A percentile compares a stretch with the other conserved stretches of the same genome.
These are phyloP conservation scores for Phycomyces nitens DNA, from an alignment of 192 early-diverging fungal species.

Conservation along the genomic window DNA sequence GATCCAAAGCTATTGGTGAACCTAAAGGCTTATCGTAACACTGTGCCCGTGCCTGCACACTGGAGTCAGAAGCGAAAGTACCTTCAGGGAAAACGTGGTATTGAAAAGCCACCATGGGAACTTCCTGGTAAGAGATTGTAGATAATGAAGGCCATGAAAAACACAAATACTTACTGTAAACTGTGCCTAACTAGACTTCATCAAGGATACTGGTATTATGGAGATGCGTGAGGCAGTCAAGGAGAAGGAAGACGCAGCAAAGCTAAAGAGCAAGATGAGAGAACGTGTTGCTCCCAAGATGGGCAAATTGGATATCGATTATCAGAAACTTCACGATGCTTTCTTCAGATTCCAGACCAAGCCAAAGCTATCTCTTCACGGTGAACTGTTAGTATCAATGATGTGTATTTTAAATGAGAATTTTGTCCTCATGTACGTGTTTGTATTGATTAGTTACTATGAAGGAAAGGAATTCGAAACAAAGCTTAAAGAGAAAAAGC, in stretches of 20 bases:
- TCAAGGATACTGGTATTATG: constrained; percentile 97
- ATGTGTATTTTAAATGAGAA: too few species aligned
- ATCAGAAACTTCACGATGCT: constrained; percentile 95
- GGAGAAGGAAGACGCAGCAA: constrained; percentile 82
- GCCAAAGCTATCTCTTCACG: constrained; percentile 68
- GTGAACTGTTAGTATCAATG: constrained; percentile 79
- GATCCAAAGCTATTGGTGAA: constrained; percentile 89
- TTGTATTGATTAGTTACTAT: constrained; percentile 60
- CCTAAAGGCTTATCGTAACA: constrained; percentile 89
- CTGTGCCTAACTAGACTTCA: constrained; percentile 92
- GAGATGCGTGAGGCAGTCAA: constrained; percentile 86
- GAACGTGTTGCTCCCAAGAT: constrained; percentile 91
- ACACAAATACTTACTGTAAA: neutral
- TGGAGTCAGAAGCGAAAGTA: constrained; percentile 98
- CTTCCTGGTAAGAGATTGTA: constrained; percentile 58
- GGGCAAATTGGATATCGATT: constrained; percentile 95
- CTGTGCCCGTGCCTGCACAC: constrained; percentile 92
- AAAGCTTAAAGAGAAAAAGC: constrained; percentile 81
- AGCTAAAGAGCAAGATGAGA: constrained; percentile 79
- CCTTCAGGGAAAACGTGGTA: constrained; percentile 93
- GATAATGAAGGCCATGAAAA: neutral
- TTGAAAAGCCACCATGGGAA: constrained; percentile 93
- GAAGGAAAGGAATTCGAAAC: constrained; percentile 97
- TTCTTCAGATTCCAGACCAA: constrained; percentile 95
- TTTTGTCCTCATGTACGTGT: too few species aligned